These are phyloP conservation scores for Ramaria sp. DNA, from an alignment of 768 basidiomycete genomes.

Conservation along the genomic window DNA sequence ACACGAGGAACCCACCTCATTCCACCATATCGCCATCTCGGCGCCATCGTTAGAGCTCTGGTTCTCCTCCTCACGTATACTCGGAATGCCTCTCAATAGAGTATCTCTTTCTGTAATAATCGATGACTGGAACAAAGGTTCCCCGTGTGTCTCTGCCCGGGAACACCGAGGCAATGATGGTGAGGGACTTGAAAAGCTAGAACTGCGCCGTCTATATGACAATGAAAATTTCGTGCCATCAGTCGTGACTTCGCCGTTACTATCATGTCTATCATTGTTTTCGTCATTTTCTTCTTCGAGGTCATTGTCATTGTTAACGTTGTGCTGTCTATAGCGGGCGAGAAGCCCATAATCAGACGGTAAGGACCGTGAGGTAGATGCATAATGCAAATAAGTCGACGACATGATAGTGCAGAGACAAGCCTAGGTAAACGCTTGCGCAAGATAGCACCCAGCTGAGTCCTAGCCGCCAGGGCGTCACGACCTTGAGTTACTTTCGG, in stretches of 20 bases:
- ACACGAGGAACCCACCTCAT: background rate
- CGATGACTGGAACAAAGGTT: background rate
- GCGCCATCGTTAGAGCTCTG: background rate
- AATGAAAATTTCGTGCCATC: too few species aligned
- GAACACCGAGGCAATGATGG: background rate
- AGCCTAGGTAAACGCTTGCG: too few species aligned
- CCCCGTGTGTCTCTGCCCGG: background rate
- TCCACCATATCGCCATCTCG: background rate
- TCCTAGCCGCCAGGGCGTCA: too few species aligned
- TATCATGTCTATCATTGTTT: background rate
- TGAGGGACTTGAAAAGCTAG: background rate
- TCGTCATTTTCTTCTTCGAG: background rate
- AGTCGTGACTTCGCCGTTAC: background rate
- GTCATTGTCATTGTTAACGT: background rate
- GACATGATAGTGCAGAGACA: background rate
- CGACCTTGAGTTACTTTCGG: too few species aligned
- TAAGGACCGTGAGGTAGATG: background rate
- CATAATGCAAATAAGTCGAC: slow-evolving; percentile 5
- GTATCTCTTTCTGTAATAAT: background rate
- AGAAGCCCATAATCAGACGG: slow-evolving; percentile 8
- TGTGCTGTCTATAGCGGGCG: slow-evolving; percentile 3
- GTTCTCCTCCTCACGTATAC: background rate
- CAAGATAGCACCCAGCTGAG: too few species aligned
- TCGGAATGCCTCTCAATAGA: slow-evolving; percentile 2
- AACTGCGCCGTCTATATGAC: background rate